phyloP scores from a whole-genome alignment of 2,329 filamentous ascomycete genomes.

The Ophiostoma populinum region DNA sequence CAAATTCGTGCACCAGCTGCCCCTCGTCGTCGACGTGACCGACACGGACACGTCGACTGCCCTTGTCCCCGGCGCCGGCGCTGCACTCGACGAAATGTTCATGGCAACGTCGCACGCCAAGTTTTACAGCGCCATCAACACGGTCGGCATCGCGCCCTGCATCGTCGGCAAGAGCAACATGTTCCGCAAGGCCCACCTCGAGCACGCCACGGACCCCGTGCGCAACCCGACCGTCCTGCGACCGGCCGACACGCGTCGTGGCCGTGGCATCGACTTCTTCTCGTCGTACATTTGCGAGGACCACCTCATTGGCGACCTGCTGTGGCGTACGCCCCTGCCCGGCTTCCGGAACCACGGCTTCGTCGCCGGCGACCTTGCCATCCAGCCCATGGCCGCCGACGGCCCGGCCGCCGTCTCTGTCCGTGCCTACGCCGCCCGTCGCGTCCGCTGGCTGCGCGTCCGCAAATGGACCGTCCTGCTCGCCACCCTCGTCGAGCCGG shows the following conservation, averaged over 20 bases:
- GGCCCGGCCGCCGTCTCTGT: constrained; percentile 57
- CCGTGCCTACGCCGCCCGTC: constrained; percentile 56
- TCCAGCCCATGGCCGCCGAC: constrained; percentile 54
- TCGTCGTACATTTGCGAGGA: constrained; percentile 96
- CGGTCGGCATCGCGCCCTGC: constrained; percentile 76
- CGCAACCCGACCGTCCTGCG: constrained; percentile 24
- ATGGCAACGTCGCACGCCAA: constrained; percentile 89
- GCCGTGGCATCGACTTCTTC: constrained; percentile 75
- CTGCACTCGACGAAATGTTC: constrained; percentile 83
- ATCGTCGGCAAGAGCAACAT: constrained; percentile 96
- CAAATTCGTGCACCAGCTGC: constrained; percentile 92
- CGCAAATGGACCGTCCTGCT: constrained; percentile 84
- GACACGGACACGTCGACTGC: constrained; percentile 17
- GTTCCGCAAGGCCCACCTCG: constrained; percentile 84
- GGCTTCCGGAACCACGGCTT: constrained; percentile 60
- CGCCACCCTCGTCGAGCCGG: constrained; percentile 83
- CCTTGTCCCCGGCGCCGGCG: constrained; percentile 30
- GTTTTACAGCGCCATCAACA: constrained; percentile 96
- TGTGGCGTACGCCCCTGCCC: constrained; percentile 57
- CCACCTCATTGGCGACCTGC: constrained; percentile 79
- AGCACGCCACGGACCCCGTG: constrained; percentile 44
- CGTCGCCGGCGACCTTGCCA: constrained; percentile 67
- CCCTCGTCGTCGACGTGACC: constrained; percentile 61
- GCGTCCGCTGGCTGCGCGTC: constrained; percentile 80
- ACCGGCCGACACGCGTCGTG: constrained; percentile 22